A percentile compares a stretch with the other conserved stretches of the same genome.
These are phyloP conservation scores for Albizia julibrissin DNA, from an alignment of 306 rosid genomes.

Conservation along the genomic window DNA sequence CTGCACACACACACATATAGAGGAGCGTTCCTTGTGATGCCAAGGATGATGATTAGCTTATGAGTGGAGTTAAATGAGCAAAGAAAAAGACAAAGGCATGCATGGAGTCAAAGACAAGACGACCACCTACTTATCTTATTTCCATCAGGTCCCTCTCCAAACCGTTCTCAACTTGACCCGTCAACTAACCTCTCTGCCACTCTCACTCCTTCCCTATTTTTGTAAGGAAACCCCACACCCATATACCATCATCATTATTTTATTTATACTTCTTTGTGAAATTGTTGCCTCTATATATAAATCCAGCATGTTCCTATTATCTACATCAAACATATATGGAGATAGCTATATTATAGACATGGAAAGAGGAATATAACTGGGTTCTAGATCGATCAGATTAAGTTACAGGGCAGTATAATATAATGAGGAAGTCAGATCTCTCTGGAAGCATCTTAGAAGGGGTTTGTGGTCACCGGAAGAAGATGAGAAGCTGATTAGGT, in stretches of 20 bases:
- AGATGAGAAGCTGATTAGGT: constrained; percentile 79
- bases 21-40: constrained; percentile 11
- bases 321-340: constrained; percentile 51
- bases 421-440: constrained; percentile 82
- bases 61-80: constrained; percentile 60
- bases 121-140: constrained; percentile 45
- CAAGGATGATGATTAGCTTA: constrained; percentile 54
- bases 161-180: constrained; percentile 97
- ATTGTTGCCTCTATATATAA: constrained; percentile 43
- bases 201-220: constrained; percentile 48
- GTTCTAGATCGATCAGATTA: background rate
- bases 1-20: too few relatives aligned
- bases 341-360: background rate
- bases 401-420: too few relatives aligned
- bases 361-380: background rate
- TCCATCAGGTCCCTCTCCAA: constrained; percentile 73
- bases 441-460: constrained; percentile 55
- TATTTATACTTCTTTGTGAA: constrained; percentile 65
- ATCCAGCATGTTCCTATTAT: constrained; percentile 32
- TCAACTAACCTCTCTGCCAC: constrained; percentile 64
- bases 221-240: constrained; percentile 97
- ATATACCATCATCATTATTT: constrained; percentile 33
- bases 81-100: constrained; percentile 43
- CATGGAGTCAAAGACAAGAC: constrained; percentile 92
- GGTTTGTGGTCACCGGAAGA: constrained; percentile 98